Evolutionary conservation across 768 basidiomycete species (phyloP).

Genomic region (Agaricus blazei): DNA sequence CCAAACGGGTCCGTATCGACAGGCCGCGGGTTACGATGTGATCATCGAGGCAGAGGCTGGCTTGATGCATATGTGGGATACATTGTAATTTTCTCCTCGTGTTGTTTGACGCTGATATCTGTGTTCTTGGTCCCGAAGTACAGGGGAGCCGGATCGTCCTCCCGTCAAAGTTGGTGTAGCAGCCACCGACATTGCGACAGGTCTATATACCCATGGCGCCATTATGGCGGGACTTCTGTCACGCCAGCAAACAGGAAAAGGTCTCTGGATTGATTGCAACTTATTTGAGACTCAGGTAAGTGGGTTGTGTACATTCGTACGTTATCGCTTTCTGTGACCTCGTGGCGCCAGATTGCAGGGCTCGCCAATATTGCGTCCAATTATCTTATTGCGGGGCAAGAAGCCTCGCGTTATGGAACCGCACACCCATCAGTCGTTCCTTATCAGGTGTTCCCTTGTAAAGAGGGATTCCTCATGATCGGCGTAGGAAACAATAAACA

Average conservation of each 20-base stretch:
- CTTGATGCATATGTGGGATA: conserved; percentile 83
- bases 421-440: conserved; percentile 92
- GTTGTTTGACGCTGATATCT: not conserved
- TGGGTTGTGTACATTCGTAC: conserved; percentile 11
- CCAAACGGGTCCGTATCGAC: conserved; percentile 85
- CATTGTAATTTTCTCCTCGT: not conserved
- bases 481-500: conserved; percentile 89
- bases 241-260: conserved; percentile 77
- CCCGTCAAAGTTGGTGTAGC: conserved; percentile 97
- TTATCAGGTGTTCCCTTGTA: conserved; percentile 86
- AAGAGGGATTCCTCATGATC: conserved; percentile 88
- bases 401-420: conserved; percentile 86
- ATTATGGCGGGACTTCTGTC: conserved; percentile 88
- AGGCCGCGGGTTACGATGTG: conserved; percentile 86
- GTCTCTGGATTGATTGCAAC: conserved; percentile 90
- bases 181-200: conserved; percentile 83
- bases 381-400: conserved; percentile 81
- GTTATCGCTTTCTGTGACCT: conserved; percentile 5
- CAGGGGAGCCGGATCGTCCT: conserved; percentile 80
- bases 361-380: conserved; percentile 92
- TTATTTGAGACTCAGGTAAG: conserved; percentile 85
- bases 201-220: conserved; percentile 87
- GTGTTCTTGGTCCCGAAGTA: conserved; percentile 36
- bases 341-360: conserved; percentile 64
- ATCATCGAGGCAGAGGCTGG: conserved; percentile 88